Evolutionary conservation across 1,284 basidiomycete genomes (phyloP), one percentile per base, ranked within the genome.

Genomic region (Moniliella sp.): DNA sequence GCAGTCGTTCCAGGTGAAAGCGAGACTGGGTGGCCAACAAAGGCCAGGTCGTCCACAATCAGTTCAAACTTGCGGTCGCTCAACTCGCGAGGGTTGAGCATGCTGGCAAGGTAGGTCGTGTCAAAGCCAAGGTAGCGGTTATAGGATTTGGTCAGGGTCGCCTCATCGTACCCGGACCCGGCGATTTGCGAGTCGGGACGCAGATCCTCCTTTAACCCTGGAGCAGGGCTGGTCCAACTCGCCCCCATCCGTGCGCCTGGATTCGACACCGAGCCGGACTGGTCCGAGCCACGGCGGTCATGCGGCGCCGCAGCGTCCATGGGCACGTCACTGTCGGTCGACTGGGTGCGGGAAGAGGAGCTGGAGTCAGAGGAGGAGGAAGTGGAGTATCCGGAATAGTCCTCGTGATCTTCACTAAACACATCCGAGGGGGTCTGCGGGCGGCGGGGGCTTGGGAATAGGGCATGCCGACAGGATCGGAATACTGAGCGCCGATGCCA

Each of bases 61-160:
- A 97, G 70, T 59, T 91, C 84, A 54, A 93, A 94, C 53, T 82
- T 82, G 57, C 83, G 80, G 61, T 94, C 82, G 53, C 83, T 91
- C 56, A 84, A 72, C 11, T 75, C 69, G 27, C 75, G 46, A 0
- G 84, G 83, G 38, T 76, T 78, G 4, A 94, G 67, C 39, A 91
- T 66, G 32, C 71, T 71, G 15, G 80, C 78, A 18, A 94, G 68
- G 48, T 83, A 78, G 39, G 77, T 74, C 9, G 76, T 65, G 5
- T 75, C 71, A 61, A 81, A 91, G 3, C 77, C 78, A 19, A 94
- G 69, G 12, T 79, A 65, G 29, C 66, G 66, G 37, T 75, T 73
- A 32, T 43, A 54, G 11, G 40, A 41, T 30, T 33, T 25, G 11
- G 30, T 25, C 13, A n/a, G n/a, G n/a, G n/a, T n/a, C n/a, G n/a